Percentiles rank a stretch among this genome's conserved stretches.
Conservation (phyloP, 2,329 filamentous ascomycete genomes). For the Trichophyton benhamiae region DNA sequence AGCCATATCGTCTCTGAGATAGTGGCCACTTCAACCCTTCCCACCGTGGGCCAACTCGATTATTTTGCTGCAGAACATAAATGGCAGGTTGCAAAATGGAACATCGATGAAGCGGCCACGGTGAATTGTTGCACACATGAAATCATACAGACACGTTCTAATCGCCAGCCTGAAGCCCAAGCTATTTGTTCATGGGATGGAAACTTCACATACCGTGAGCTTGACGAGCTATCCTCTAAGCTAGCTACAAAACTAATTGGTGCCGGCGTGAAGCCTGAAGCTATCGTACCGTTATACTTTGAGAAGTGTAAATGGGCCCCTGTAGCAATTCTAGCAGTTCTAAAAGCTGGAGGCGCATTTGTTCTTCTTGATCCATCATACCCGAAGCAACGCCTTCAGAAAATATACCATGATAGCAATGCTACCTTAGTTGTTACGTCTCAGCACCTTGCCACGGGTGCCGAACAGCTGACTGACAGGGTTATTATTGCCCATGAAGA, state of each 20-base stretch:
- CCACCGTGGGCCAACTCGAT: neutral
- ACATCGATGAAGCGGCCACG: neutral
- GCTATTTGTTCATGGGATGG: constrained; percentile 18
- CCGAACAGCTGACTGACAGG: neutral
- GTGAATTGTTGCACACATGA: constrained; percentile 14
- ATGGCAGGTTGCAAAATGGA: neutral
- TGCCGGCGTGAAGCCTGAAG: constrained; percentile 6
- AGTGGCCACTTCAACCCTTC: neutral
- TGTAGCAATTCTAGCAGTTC: constrained; percentile 12
- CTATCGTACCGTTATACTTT: constrained; percentile 10
- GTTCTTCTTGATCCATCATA: constrained; percentile 10
- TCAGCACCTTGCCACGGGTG: neutral
- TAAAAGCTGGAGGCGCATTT: constrained; percentile 14
- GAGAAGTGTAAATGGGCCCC: constrained; percentile 12
- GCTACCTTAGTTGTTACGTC: constrained; percentile 10
- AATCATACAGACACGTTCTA: constrained; percentile 11
- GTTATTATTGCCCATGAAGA: neutral
- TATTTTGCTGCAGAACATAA: neutral
- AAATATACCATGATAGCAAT: constrained; percentile 10
- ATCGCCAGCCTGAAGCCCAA: constrained; percentile 9
- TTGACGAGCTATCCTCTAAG: constrained; percentile 16
- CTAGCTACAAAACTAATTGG: constrained; percentile 7
- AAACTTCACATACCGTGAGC: constrained; percentile 11
- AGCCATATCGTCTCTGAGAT: constrained; percentile 1
- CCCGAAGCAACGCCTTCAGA: constrained; percentile 6